A percentile compares a stretch with the other conserved stretches of the same genome.
Evolutionary conservation across 352 stramenopile genomes (phyloP).

Genomic region (Phytopythium helicoides): DNA sequence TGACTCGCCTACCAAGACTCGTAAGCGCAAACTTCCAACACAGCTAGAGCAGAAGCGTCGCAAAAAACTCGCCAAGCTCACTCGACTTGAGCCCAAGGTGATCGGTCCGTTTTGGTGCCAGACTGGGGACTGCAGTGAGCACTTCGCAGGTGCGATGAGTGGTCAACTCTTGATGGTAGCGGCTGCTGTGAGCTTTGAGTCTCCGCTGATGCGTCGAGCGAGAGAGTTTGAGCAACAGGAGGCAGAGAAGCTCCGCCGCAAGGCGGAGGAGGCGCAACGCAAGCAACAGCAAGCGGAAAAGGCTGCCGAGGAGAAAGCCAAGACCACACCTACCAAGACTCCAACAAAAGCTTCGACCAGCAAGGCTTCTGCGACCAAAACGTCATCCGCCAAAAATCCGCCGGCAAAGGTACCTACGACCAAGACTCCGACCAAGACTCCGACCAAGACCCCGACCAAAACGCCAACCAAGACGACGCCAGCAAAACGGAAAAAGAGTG

Average conservation of each 20-base stretch:
- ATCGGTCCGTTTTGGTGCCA: constrained; percentile 47
- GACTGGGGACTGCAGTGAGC: background rate
- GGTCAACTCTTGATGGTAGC: constrained; percentile 32
- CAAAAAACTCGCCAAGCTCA: constrained; percentile 60
- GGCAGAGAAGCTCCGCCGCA: constrained; percentile 20
- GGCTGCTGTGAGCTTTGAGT: constrained; percentile 31
- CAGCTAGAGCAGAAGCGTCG: constrained; percentile 52
- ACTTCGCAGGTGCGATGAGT: constrained; percentile 14
- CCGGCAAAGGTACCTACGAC: background rate
- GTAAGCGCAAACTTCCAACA: constrained; percentile 52
- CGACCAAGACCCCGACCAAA: background rate
- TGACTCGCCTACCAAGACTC: constrained; percentile 17
- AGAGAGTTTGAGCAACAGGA: constrained; percentile 42
- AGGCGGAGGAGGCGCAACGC: constrained; percentile 13
- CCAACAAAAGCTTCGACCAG: background rate
- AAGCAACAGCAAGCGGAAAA: constrained; percentile 23
- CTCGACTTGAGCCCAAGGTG: constrained; percentile 64
- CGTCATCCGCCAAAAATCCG: background rate
- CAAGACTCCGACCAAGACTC: constrained; percentile 6
- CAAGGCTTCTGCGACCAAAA: background rate
- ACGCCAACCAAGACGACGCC: constrained; percentile 2
- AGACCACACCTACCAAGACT: constrained; percentile 3
- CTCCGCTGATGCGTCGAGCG: constrained; percentile 40
- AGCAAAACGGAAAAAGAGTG: constrained; percentile 5
- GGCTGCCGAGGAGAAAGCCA: constrained; percentile 17